Percentiles rank a stretch among this genome's conserved stretches.
Conservation (phyloP, 2,329 filamentous ascomycete species). For the Penicillium frequentans region DNA sequence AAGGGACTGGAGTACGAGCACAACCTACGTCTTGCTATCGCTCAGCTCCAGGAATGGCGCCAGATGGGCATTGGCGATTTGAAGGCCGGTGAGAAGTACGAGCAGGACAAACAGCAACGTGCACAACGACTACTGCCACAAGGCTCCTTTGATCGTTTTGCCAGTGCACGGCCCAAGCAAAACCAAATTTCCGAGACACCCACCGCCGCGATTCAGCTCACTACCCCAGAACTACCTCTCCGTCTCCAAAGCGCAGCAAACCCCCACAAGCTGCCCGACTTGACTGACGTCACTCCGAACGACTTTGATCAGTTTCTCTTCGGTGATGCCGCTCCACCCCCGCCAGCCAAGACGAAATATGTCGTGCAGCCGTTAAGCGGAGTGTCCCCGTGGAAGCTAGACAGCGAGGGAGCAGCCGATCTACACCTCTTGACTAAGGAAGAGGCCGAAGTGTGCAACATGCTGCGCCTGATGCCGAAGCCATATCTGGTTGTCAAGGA, state of each 20-base stretch:
- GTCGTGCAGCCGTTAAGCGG: conserved; percentile 51
- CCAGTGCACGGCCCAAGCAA: conserved; percentile 71
- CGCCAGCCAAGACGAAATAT: conserved; percentile 51
- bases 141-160: conserved; percentile 82
- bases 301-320: conserved; percentile 56
- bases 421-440: conserved; percentile 81
- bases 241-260: conserved; percentile 51
- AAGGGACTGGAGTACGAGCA: conserved; percentile 87
- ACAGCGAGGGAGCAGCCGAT: conserved; percentile 72
- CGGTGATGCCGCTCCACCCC: conserved; percentile 42
- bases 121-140: conserved; percentile 66
- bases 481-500: conserved; percentile 95
- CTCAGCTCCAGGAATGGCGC: conserved; percentile 92
- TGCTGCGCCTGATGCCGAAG: conserved; percentile 84
- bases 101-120: conserved; percentile 78
- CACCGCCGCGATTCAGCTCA: conserved; percentile 71
- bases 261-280: conserved; percentile 29
- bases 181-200: conserved; percentile 67
- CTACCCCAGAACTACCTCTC: conserved; percentile 75
- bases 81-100: conserved; percentile 85
- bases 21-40: conserved; percentile 84
- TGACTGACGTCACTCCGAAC: conserved; percentile 42
- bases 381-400: conserved; percentile 59
- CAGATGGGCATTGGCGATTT: conserved; percentile 80
- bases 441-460: conserved; percentile 82